Percentiles rank a stretch among this genome's conserved stretches.
Conservation (phyloP, 495 filamentous ascomycete species). For the Ramalina intermedia region DNA sequence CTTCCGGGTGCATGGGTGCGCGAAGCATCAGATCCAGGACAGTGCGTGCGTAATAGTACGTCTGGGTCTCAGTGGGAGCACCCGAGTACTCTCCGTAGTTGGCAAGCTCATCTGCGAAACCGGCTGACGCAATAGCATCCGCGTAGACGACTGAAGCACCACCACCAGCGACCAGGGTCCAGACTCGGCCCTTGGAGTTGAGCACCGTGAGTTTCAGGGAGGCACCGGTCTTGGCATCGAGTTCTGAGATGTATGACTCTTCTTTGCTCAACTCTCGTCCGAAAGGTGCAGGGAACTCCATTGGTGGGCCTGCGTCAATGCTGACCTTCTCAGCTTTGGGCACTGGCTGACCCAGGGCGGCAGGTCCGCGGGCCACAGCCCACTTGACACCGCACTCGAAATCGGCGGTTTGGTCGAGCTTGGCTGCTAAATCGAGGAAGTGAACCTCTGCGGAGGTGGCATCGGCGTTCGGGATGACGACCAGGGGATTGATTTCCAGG, state of each 20-base stretch:
- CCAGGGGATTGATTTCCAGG: slow-evolving; percentile 98
- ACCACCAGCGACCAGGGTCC: slow-evolving; percentile 97
- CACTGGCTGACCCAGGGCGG: slow-evolving; percentile 65
- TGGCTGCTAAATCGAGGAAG: slow-evolving; percentile 97
- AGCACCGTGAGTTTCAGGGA: slow-evolving; percentile 96
- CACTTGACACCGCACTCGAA: slow-evolving; percentile 99
- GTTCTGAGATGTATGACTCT: slow-evolving; percentile 95
- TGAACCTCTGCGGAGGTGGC: slow-evolving; percentile 86
- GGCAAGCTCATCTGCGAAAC: slow-evolving; percentile 89
- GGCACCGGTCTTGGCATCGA: slow-evolving; percentile 97
- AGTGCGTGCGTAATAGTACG: slow-evolving; percentile 93
- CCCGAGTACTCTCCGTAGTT: slow-evolving; percentile 99
- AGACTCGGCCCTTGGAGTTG: slow-evolving; percentile 80
- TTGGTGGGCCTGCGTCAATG: slow-evolving; percentile 92
- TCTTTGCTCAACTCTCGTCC: slow-evolving; percentile 96
- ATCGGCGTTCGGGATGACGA: slow-evolving; percentile 89
- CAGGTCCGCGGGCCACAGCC: slow-evolving; percentile 82
- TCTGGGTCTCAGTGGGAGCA: slow-evolving; percentile 94
- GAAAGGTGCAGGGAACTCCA: slow-evolving; percentile 98
- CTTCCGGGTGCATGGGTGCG: slow-evolving; percentile 67
- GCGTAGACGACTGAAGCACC: slow-evolving; percentile 99
- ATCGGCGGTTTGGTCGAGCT: slow-evolving; percentile 97
- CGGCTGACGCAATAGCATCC: slow-evolving; percentile 93
- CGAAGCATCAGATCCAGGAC: slow-evolving; percentile 97
- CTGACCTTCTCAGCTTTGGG: slow-evolving; percentile 58